These are phyloP conservation scores for Colletotrichum neosansevieriae DNA, from an alignment of 2,329 filamentous ascomycete genomes.

Conservation along the genomic window DNA sequence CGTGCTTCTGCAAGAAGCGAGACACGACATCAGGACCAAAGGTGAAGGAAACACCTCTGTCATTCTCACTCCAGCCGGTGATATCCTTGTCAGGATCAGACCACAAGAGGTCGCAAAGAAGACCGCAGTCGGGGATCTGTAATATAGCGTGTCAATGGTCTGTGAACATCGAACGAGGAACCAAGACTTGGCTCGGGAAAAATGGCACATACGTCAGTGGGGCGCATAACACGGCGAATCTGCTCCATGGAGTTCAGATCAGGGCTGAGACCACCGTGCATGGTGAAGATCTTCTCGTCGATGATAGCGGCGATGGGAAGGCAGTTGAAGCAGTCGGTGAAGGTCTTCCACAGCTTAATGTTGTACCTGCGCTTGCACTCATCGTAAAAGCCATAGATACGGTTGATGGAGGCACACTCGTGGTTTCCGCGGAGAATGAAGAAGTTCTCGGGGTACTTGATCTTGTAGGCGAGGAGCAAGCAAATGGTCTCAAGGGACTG, in stretches of 20 bases:
- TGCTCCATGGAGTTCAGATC: conserved; percentile 99
- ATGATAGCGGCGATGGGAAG: conserved; percentile 98
- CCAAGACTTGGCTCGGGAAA: conserved; percentile 36
- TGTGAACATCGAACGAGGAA: neutral
- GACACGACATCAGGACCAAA: conserved; percentile 98
- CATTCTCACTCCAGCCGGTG: conserved; percentile 98
- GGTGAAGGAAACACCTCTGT: conserved; percentile 97
- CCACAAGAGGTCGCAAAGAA: conserved; percentile 98
- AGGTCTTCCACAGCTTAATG: conserved; percentile 99
- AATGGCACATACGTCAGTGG: conserved; percentile 87
- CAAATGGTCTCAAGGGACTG: conserved; percentile 99
- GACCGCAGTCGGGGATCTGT: conserved; percentile 96
- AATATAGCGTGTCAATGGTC: conserved; percentile 17
- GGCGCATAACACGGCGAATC: conserved; percentile 98
- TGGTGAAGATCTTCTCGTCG: conserved; percentile 99
- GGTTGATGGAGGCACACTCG: conserved; percentile 98
- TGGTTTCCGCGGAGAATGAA: conserved; percentile 99
- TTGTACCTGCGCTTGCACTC: conserved; percentile 99
- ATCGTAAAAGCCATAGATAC: conserved; percentile 99
- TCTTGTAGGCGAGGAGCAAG: conserved; percentile 97
- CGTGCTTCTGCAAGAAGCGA: conserved; percentile 97
- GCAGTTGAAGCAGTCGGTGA: conserved; percentile 99
- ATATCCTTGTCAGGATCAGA: conserved; percentile 99
- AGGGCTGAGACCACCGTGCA: conserved; percentile 97
- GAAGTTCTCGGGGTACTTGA: conserved; percentile 99